phyloP scores from a whole-genome alignment of 768 basidiomycete genomes.

The Tricholoma hemisulphureum region DNA sequence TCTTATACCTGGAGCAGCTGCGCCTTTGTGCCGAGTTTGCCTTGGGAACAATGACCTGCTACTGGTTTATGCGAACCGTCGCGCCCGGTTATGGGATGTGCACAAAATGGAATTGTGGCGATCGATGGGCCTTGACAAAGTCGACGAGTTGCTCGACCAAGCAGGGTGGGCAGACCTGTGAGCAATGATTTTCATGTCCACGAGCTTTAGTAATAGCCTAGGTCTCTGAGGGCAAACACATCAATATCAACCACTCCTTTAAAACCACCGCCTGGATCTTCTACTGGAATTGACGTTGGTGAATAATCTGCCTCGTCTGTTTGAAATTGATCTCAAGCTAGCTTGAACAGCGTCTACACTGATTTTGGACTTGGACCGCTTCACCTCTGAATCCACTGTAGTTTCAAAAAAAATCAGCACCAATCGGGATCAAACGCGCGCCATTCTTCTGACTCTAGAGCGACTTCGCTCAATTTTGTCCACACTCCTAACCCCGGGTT shows the following conservation, averaged over 20 bases:
- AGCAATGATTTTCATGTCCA: constrained; percentile 10
- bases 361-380: constrained; percentile 49
- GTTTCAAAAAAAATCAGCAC: constrained; percentile 53
- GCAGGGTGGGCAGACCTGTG: constrained; percentile 79
- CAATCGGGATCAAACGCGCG: constrained; percentile 39
- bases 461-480: constrained; percentile 63
- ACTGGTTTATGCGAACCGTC: constrained; percentile 70
- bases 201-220: neutral
- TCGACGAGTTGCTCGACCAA: constrained; percentile 66
- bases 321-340: neutral
- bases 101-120: constrained; percentile 82
- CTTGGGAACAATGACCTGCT: constrained; percentile 69
- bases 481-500: constrained; percentile 61
- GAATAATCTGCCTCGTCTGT: neutral
- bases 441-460: constrained; percentile 47
- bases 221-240: constrained; percentile 18
- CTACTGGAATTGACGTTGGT: constrained; percentile 23
- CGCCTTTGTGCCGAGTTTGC: constrained; percentile 61
- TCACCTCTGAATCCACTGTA: constrained; percentile 47
- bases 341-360: constrained; percentile 45
- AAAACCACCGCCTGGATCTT: constrained; percentile 20
- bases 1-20: constrained; percentile 78
- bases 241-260: constrained; percentile 25
- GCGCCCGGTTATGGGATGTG: constrained; percentile 85
- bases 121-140: constrained; percentile 75